Base-by-base conservation (phyloP, 1,284 basidiomycete genomes). In the Cystobasidium pallidum region DNA sequence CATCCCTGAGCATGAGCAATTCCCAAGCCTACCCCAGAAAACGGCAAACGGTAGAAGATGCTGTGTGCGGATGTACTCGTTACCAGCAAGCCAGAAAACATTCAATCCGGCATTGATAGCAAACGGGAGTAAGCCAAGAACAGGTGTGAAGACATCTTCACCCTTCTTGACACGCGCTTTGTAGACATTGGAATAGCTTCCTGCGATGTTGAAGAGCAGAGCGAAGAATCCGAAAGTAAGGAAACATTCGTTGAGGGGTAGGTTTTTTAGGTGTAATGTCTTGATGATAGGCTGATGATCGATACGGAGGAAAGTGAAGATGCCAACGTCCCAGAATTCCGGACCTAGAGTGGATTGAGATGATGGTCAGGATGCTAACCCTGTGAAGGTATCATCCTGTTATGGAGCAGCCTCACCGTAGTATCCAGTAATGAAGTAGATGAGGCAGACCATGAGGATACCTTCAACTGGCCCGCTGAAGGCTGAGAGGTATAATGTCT, bases 381-480 rank as follows among this genome's bases (percentile, higher is more conserved):
- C n/a, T n/a, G n/a, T n/a, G n/a, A n/a, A n/a, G n/a, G n/a, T n/a
- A n/a, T n/a, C n/a, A n/a, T n/a, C n/a, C n/a, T n/a, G n/a, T n/a
- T n/a, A n/a, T n/a, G 1, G 1, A 13, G n/a, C 10, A 45, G 61
- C n/a, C 75, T 13, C 6, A 88, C 91, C 91, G 75, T 83, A 87
- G 55, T 88, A 79, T 1, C 90, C 93, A 13, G 91, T 90, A 68
- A 96, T 82, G 28, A 88, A 77, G 82, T 90, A 98, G 72, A 98
- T 87, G 13, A 78, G 80, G 32, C 90, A 85, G 73, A 98, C 89
- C 81, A 98, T 86, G 61, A 99, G 82, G 77, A 99, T 97, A 10
- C 95, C 95, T 81, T 98, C 95, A 1, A 98, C 92, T 0, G 95
- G 95, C 0, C 95, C 95, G 10, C 92, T 95, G 82, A 96, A 97